Evolutionary conservation across 306 rosid genomes (phyloP).

Genomic region (Cajanus cajan): DNA sequence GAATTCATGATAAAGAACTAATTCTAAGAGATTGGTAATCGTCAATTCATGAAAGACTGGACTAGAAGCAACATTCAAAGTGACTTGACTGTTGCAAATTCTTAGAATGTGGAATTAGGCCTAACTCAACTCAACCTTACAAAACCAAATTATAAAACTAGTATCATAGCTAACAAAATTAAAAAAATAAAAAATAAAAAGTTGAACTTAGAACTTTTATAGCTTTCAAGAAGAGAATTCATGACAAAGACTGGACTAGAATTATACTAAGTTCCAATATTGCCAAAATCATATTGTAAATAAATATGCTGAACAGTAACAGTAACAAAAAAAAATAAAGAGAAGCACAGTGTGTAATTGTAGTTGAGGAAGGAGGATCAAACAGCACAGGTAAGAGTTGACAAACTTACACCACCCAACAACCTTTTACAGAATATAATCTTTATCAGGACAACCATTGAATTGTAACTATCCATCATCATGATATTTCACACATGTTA

Average conservation of each 20-base stretch:
- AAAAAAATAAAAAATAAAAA: no score
- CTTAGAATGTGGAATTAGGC: no score
- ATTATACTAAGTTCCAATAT: no score
- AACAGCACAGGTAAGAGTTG: neutral
- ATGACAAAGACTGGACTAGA: no score
- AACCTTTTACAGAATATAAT: neutral
- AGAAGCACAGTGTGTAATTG: neutral
- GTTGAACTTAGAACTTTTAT: no score
- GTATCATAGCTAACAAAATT: no score
- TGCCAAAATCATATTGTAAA: neutral
- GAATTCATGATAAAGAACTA: no score
- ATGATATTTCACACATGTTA: neutral
- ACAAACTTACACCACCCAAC: neutral
- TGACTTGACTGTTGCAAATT: neutral
- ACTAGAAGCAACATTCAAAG: neutral
- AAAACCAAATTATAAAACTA: no score
- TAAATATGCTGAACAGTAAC: neutral
- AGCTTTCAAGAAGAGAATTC: no score
- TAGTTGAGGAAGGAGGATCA: neutral
- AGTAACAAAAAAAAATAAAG: neutral
- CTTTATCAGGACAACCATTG: neutral
- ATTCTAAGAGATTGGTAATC: no score
- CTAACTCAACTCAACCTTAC: no score
- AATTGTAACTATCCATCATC: neutral
- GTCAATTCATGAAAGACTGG: neutral